Conservation (phyloP, 129 eudicot genomes). For the Escallonia rubra region DNA sequence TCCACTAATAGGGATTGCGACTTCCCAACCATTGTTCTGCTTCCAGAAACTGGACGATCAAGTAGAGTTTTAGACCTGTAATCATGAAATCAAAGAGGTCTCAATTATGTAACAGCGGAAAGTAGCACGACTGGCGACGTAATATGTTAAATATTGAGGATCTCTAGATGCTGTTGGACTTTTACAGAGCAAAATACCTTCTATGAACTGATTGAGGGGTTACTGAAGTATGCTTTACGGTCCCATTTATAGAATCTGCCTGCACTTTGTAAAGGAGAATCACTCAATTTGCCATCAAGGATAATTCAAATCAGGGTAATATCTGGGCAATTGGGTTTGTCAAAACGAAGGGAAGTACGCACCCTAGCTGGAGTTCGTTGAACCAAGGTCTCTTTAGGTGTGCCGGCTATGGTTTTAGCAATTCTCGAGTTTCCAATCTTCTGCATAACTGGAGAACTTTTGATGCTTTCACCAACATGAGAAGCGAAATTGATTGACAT, state of each 20-base stretch:
- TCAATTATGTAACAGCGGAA: neutral
- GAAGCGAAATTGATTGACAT: slow-evolving; percentile 47
- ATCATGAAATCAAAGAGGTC: neutral
- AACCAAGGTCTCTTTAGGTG: slow-evolving; percentile 28
- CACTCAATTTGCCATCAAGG: neutral
- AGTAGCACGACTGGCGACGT: neutral
- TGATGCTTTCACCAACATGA: slow-evolving; percentile 17
- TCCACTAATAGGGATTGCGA: slow-evolving; percentile 27
- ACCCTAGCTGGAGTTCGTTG: slow-evolving; percentile 46
- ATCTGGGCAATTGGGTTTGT: neutral
- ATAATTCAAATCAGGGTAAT: neutral
- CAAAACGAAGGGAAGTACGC: slow-evolving; percentile 2
- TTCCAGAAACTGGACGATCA: slow-evolving; percentile 14
- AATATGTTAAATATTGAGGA: neutral
- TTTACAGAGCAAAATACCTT: slow-evolving; percentile 34
- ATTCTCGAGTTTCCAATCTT: slow-evolving; percentile 35
- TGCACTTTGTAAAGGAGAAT: slow-evolving; percentile 17
- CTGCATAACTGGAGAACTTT: slow-evolving; percentile 27
- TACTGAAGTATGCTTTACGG: slow-evolving; percentile 21
- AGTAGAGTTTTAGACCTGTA: slow-evolving; percentile 30
- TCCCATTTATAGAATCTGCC: slow-evolving; percentile 45
- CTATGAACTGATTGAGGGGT: slow-evolving; percentile 38
- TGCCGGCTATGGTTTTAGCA: slow-evolving; percentile 28
- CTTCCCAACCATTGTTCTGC: slow-evolving; percentile 30
- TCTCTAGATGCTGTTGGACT: neutral